Base-by-base conservation (phyloP, 257 asterid species). In the Dorcoceras hygrometricum region DNA sequence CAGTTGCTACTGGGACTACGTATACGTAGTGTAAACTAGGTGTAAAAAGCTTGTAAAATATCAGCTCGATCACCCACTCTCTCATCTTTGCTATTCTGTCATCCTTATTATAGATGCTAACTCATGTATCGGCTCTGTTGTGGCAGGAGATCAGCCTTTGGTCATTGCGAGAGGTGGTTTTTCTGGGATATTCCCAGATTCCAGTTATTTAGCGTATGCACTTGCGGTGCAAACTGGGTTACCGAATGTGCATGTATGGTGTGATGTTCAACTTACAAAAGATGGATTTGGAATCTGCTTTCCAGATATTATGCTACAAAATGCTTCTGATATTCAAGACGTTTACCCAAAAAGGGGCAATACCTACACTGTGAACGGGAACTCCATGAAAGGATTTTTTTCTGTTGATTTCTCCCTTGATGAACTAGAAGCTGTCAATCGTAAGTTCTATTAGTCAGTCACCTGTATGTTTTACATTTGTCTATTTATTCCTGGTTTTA, bases 201-300 rank as follows among this genome's bases (percentile, higher is more conserved):
- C 96, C 23, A 90, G 96, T 73, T 48, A 2, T 11, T 55, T 22
- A 64, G 92, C 98, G 8, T 91, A 84, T 71, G 0, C 0, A 1
- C 34, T 78, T 24, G 85, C 92, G 1, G 58, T 61, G 20, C 5
- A 11, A 36, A 68, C 78, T 12, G 75, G 95, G 62, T 70, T 71
- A 55, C 23, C 74, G 2, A 43, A 84, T 71, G 61, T 73, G 39
- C 68, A 70, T 14, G 56, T 76, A 18, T 89, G 90, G 96, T 91
- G 98, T 65, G 90, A 89, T 65, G 88, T 91, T 69, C 98, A 91
- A 73, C 96, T 91, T 59, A 91, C 89, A 0, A 89, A 82, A 70
- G 98, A 89, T 76, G 90, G 78, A 63, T 78, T 27, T n/a, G 98
- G 95, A 7, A 82, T 91, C 65, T 91, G 98, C 77, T 75, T 83